Conservation (phyloP, 352 stramenopile species). For the Pythium aquatile region DNA sequence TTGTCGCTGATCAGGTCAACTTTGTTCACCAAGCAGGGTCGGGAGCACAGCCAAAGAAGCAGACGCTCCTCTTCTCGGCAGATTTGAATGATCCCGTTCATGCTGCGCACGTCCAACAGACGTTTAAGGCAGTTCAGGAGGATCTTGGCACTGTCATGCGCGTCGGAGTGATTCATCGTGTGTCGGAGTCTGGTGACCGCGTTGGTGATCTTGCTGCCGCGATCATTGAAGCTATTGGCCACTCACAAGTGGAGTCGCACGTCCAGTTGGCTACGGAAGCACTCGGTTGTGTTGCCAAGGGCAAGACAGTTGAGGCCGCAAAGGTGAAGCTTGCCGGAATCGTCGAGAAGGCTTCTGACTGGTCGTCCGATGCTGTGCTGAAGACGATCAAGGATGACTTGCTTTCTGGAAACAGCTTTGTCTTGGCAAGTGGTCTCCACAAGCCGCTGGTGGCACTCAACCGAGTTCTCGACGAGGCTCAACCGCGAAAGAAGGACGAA, state of each 20-base stretch:
- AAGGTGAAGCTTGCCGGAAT: slow-evolving; percentile 52
- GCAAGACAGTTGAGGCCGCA: slow-evolving; percentile 46
- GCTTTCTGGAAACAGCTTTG: neutral
- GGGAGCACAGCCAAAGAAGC: slow-evolving; percentile 57
- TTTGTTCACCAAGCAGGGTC: slow-evolving; percentile 61
- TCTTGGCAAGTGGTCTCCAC: neutral
- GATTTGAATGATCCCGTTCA: slow-evolving; percentile 53
- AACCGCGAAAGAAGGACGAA: slow-evolving; percentile 30
- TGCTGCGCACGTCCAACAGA: slow-evolving; percentile 50
- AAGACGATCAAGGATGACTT: slow-evolving; percentile 14
- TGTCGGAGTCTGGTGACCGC: slow-evolving; percentile 13
- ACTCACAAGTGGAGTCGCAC: slow-evolving; percentile 54
- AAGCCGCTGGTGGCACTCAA: slow-evolving; percentile 39
- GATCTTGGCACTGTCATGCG: slow-evolving; percentile 63
- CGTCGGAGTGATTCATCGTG: slow-evolving; percentile 53
- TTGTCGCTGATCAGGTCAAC: slow-evolving; percentile 42
- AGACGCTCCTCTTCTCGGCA: slow-evolving; percentile 61
- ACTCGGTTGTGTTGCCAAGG: slow-evolving; percentile 51
- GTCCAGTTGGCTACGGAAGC: slow-evolving; percentile 59
- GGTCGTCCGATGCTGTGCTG: slow-evolving; percentile 23
- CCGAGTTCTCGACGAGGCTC: slow-evolving; percentile 36
- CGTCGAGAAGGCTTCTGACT: slow-evolving; percentile 26
- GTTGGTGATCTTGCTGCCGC: slow-evolving; percentile 47
- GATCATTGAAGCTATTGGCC: slow-evolving; percentile 47
- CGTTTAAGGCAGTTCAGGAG: slow-evolving; percentile 65